phyloP scores from a whole-genome alignment of 2,329 filamentous ascomycete species.

The Microdochium nivale region DNA sequence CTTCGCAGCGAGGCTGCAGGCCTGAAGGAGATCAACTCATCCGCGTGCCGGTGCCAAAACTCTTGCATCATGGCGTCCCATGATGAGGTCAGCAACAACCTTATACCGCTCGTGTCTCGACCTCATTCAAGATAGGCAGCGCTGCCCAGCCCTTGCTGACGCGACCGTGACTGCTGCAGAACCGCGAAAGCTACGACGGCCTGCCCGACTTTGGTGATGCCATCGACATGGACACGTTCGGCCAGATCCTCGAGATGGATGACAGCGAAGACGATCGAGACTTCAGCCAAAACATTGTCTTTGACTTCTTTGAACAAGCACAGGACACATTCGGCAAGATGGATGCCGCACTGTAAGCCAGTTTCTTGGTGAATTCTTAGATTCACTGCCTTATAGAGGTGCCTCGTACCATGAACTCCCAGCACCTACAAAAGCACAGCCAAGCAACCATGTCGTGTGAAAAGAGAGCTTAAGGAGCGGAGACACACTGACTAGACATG shows the following conservation, averaged over 20 bases:
- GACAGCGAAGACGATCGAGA: conserved; percentile 78
- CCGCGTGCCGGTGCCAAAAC: background rate
- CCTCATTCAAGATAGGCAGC: background rate
- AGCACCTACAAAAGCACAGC: background rate
- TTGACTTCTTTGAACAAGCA: conserved; percentile 88
- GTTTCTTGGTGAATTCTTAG: background rate
- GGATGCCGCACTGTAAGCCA: conserved; percentile 69
- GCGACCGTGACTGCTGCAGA: conserved; percentile 22
- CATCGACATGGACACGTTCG: conserved; percentile 75
- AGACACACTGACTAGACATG: conserved; percentile 10
- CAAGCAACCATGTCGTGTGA: background rate
- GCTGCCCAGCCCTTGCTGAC: background rate
- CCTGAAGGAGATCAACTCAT: background rate
- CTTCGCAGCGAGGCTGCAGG: background rate
- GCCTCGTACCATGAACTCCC: background rate
- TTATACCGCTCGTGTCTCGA: background rate
- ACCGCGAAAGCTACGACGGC: conserved; percentile 37
- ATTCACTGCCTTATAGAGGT: background rate
- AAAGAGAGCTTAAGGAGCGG: background rate
- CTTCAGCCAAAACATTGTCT: conserved; percentile 83
- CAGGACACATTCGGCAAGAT: conserved; percentile 79
- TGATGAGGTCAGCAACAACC: conserved; percentile 11
- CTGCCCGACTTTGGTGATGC: conserved; percentile 61
- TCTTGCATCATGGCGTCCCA: conserved; percentile 15
- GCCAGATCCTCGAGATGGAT: conserved; percentile 98